Base-by-base conservation (phyloP, 1,284 basidiomycete genomes). In the Ganoderma sinense region DNA sequence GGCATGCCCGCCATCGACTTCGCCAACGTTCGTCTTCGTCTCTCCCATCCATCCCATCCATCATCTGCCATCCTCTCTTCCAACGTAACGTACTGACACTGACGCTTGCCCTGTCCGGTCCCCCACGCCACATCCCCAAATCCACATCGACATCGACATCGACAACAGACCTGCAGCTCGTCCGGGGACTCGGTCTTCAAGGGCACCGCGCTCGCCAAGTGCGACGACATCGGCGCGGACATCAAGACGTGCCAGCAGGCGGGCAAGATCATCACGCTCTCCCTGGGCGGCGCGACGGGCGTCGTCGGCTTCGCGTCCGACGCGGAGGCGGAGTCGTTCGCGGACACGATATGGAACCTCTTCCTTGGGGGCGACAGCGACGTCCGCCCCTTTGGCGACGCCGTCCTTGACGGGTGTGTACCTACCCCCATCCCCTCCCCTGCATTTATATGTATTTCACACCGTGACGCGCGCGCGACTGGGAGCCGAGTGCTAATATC, bases 231-330 rank as follows among this genome's bases (percentile, higher is more conserved):
- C 71, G 84, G 85, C 0, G 71, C 82, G 14, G 85, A 87, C 66
- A 91, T 91, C 73, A 76, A 88, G 76, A 78, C 81, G 8, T 91
- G 90, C 74, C 90, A 91, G 76, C 82, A 85, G 3, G 84, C 83
- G n/a, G 90, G 90, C 39, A 91, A 91, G 78, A 84, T 88, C 48
- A 80, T 91, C 71, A 91, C 89, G 6, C 79, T 91, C 69, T 88
- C 86, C 65, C 80, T 91, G 40, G 90, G 90, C 58, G 90, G 90
- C 58, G 88, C 86, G 16, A 86, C 84, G 3, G 88, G 88, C 26
- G 80, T 81, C 45, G 84, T 83, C n/a, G 80, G 80, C 4, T 90
- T 91, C 75, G 77, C 80, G 41, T 86, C 83, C 23, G 87, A 90
- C 70, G 78, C 85, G 0, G 82, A 87, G 70, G 89, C 84, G 1